Base-by-base conservation (phyloP, 768 basidiomycete genomes). In the Austroboletus festivus region DNA sequence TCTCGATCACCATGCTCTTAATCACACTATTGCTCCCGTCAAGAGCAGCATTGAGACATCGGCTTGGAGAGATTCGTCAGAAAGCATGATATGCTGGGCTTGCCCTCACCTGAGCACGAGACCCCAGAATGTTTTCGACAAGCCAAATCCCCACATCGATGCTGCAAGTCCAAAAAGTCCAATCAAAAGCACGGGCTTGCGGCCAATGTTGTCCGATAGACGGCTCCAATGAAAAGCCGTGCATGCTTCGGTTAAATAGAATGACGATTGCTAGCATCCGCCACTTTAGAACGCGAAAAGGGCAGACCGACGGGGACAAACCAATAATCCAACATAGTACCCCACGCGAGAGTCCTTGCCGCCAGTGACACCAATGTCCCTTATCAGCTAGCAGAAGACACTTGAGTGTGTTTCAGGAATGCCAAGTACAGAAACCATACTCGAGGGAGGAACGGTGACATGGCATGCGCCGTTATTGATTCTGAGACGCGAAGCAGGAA, bases 401-500 rank as follows among this genome's bases (percentile, higher is more conserved):
- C 4, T 51, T 9, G 9, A 31, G 42, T n/a, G n/a, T 12, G 21
- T 22, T 6, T 12, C 4, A 34, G 6, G 21, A 26, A 33, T n/a
- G 3, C 39, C 23, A 12, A 26, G 4, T 6, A 7, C 47, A 8
- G 15, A 58, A 38, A 4, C 42, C 75, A 24, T 52, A 83, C 85
- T 71, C 67, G 64, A 5, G 84, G 84, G 35, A 82, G 76, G 59
- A 88, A 89, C 0, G 88, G 88, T 40, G 79, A 80, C 50, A 89
- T 87, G 46, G 89, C 83, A 51, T 85, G 77, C 9, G 78, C 78
- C 5, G 86, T 84, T 48, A 90, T 62, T 5, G 87, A 86, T 63
- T 90, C 88, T 46, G 85, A 78, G 31, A 89, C 72, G 63, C 87
- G 86, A 35, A 89, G 70, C 53, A 88, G 70, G 50, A 90, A 62